Base-by-base conservation (phyloP, 2,329 filamentous ascomycete genomes). In the Septoria petroselini region DNA sequence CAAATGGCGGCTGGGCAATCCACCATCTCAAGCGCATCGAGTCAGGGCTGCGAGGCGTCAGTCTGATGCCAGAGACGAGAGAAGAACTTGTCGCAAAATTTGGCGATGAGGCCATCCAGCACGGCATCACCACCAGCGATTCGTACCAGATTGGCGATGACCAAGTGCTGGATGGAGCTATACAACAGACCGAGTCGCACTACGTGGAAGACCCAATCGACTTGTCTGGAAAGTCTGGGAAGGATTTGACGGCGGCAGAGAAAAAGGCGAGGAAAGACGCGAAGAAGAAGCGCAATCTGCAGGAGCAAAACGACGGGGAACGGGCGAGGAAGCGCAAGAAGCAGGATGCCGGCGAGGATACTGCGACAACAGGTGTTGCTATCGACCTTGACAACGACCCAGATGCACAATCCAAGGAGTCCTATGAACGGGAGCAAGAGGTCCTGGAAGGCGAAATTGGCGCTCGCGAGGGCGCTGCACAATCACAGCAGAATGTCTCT, bases 1-100 rank as follows among this genome's bases (percentile, higher is more conserved):
- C 72, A 0, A 62, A 58, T 14, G 74, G 75, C 35, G 72, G 73
- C 6, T 67, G 79, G n/a, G 68, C 73, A 11, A 68, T 81, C 44
- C 75, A 78, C 61, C 76, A 79, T 58, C 62, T 81, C 38, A 68
- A 73, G 30, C 71, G 78, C 40, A 73, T 81, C 7, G 75, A 76
- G 54, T 72, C 73, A 4, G 78, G 78, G 0, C 57, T 81, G 51
- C 62, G 68, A 15, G 78, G 78, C 17, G 77, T 80, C 64, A 71
- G 69, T 54, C 61, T 79, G 19, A 73, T 68, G 56, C 68, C 68
- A 0, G 73, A 75, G 37, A 62, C 55, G 4, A 60, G 58, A 18
- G 61, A 63, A 33, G 63, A 66, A 47, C 63, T 71, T 7, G 58
- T 57, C n/a, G 67, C 62, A 25, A 62, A 73, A 7, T 73, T 76